Evolutionary conservation across 2,329 filamentous ascomycete species (phyloP).

Genomic region (Pseudocercospora macadamiae): DNA sequence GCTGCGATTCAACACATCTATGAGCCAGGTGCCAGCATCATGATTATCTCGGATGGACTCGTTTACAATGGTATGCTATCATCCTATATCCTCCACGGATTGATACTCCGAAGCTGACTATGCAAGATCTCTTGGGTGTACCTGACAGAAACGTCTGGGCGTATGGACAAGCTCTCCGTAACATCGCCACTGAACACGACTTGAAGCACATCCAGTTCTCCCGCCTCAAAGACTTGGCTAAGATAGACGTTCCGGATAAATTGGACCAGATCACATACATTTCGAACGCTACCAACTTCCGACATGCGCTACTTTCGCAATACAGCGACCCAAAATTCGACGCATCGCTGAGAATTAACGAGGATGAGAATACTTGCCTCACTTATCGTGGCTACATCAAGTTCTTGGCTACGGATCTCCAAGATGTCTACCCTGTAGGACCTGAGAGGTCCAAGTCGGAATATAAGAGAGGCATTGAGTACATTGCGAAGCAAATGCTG

Average conservation of each 20-base stretch:
- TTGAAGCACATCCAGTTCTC: constrained; percentile 21
- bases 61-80: constrained; percentile 24
- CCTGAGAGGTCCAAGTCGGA: constrained; percentile 12
- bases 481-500: constrained; percentile 24
- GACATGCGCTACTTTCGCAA: constrained; percentile 17
- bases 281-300: constrained; percentile 25
- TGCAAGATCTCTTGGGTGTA: constrained; percentile 16
- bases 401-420: constrained; percentile 20
- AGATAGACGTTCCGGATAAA: constrained; percentile 17
- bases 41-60: constrained; percentile 24
- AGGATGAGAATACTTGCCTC: constrained; percentile 19
- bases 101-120: background rate
- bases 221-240: constrained; percentile 18
- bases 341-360: constrained; percentile 5
- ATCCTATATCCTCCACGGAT: background rate
- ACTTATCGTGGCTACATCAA: constrained; percentile 23
- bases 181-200: constrained; percentile 11
- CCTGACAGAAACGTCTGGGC: constrained; percentile 18
- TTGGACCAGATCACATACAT: constrained; percentile 24
- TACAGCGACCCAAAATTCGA: constrained; percentile 18
- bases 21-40: constrained; percentile 18
- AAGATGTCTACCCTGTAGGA: constrained; percentile 20
- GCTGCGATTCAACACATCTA: constrained; percentile 19
- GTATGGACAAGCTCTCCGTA: constrained; percentile 18
- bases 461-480: constrained; percentile 21